Evolutionary conservation across 352 stramenopile species (phyloP).

Genomic region (Blastocystis sp.): DNA sequence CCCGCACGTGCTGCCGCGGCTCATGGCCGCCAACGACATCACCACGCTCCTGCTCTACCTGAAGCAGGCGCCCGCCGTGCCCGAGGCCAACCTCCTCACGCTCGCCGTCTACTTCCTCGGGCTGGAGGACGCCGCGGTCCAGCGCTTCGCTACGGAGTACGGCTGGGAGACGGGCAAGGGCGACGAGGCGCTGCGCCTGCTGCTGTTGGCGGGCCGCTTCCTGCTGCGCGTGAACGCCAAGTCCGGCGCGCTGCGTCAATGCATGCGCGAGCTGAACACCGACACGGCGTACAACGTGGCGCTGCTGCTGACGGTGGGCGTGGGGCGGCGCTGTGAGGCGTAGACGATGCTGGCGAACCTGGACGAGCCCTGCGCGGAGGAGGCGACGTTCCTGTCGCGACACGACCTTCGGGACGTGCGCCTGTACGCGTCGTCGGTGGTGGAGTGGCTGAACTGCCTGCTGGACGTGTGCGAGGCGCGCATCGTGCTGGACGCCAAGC

Average conservation of each 20-base stretch:
- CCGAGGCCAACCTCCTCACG: conserved; percentile 5
- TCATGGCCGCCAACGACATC: conserved; percentile 22
- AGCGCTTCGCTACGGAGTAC: not conserved
- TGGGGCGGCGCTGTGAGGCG: not conserved
- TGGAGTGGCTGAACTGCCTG: conserved; percentile 25
- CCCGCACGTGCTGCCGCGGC: not conserved
- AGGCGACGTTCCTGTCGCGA: not conserved
- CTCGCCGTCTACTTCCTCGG: not conserved
- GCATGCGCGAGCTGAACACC: not conserved
- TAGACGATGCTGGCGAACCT: conserved; percentile 44
- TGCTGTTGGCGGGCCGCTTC: not conserved
- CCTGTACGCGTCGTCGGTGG: not conserved
- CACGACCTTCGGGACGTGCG: not conserved
- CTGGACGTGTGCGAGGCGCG: conserved; percentile 16
- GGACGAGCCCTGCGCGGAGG: not conserved
- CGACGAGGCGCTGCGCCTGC: not conserved
- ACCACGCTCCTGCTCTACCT: conserved; percentile 35
- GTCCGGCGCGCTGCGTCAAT: not conserved
- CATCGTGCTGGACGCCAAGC: conserved; percentile 44
- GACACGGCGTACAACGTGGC: conserved; percentile 33
- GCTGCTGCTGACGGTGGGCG: not conserved
- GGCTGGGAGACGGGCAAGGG: not conserved
- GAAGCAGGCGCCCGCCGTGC: not conserved
- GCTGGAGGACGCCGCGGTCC: not conserved
- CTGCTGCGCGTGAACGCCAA: conserved; percentile 29